Base-by-base conservation (phyloP, 768 basidiomycete species). In the Astraeus odoratus region DNA sequence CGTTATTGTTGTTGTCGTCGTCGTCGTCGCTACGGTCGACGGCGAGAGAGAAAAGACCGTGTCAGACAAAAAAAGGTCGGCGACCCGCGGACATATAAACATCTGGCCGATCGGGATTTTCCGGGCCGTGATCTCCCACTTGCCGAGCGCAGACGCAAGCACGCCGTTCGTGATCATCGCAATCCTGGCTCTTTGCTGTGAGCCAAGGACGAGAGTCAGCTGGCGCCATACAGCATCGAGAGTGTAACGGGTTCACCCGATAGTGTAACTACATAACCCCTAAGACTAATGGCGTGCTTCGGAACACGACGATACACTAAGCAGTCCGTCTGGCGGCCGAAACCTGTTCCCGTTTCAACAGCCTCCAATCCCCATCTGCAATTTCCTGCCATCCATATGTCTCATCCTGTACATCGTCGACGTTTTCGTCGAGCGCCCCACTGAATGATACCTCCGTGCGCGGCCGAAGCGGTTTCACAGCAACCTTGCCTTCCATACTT, bases 341-440 rank as follows among this genome's bases (percentile, higher is more conserved):
- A n/a, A n/a, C n/a, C n/a, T n/a, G n/a, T n/a, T n/a, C n/a, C n/a
- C n/a, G n/a, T n/a, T n/a, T n/a, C n/a, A n/a, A n/a, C n/a, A 61
- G 1, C 24, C 60, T 34, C 67, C 67, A 70, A 10, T 67, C 66
- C 0, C 53, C 57, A 2, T n/a, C 12, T 0, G 51, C 23, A 0
- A 68, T 49, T 2, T 68, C 67, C 0, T 25, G 46, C 67, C 66
- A 68, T 31, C 49, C 50, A 23, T 51, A 43, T 22, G 52, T 45
- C 20, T 53, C 53, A 38, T 59, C 57, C n/a, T 29, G 26, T 27
- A 18, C n/a, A 12, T 41, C 44, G 10, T 48, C 64, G 0, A 55
- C 52, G 0, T 51, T 56, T 25, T 53, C 55, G 9, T 43, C 58
- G 6, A 63, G 61, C 5, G 57, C 51, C 12, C 62, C 59, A 8